Percentiles rank a stretch among this genome's conserved stretches.
Evolutionary conservation across 2,329 filamentous ascomycete species (phyloP).

Genomic region (Ploettnerulaceae sp.): DNA sequence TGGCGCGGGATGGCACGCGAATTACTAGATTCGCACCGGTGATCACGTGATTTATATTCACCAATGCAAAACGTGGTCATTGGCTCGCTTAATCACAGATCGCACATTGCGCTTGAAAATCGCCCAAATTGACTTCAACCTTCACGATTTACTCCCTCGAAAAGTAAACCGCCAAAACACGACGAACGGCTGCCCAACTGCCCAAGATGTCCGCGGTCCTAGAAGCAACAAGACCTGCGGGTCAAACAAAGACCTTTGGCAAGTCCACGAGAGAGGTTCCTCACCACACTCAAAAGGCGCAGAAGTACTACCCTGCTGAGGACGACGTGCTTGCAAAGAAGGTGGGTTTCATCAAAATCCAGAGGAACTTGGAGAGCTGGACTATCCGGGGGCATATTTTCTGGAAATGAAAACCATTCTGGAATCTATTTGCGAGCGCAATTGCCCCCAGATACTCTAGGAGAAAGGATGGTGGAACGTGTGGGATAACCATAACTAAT

Average conservation of each 20-base stretch:
- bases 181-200: conserved; percentile 30
- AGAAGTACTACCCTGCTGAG: conserved; percentile 98
- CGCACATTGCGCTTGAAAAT: no score
- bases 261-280: conserved; percentile 92
- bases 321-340: conserved; percentile 86
- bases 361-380: conserved; percentile 4
- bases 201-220: conserved; percentile 65
- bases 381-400: conserved; percentile 11
- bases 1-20: no score
- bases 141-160: no score
- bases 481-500: conserved; percentile 22
- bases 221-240: conserved; percentile 34
- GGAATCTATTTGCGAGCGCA: conserved; percentile 21
- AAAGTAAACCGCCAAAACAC: conserved; percentile 23
- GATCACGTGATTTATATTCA: no score
- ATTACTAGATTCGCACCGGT: no score
- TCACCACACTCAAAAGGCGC: conserved; percentile 82
- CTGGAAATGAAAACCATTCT: conserved; percentile 5
- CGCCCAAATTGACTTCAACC: no score
- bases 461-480: conserved; percentile 2
- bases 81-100: no score
- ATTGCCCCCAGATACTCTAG: conserved; percentile 14
- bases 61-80: no score
- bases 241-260: conserved; percentile 84
- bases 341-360: conserved; percentile 55